A percentile compares a stretch with the other conserved stretches of the same genome.
Evolutionary conservation across 495 filamentous ascomycete species (phyloP).

Genomic region (Clohesyomyces aquaticus): DNA sequence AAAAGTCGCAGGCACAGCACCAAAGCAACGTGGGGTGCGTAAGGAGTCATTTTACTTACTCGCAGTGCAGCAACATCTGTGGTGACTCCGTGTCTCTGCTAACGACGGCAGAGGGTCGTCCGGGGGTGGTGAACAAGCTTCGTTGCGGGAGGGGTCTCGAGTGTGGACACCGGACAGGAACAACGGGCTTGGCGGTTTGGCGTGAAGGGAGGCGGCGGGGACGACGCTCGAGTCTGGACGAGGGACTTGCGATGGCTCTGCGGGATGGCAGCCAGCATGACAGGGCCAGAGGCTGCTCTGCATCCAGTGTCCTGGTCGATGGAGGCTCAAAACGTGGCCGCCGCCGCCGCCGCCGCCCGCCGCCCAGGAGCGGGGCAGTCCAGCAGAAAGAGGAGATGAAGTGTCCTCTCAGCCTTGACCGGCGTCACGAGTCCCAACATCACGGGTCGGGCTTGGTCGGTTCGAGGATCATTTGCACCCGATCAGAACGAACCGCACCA

Average conservation of each 20-base stretch:
- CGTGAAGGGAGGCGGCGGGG: slow-evolving; percentile 13
- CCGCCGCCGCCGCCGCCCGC: slow-evolving; percentile 32
- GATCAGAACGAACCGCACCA: slow-evolving; percentile 13
- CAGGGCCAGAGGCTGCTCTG: slow-evolving; percentile 7
- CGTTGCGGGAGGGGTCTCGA: neutral
- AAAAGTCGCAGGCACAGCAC: slow-evolving; percentile 18
- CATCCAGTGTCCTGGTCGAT: slow-evolving; percentile 31
- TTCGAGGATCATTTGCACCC: slow-evolving; percentile 21
- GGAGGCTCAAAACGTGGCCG: slow-evolving; percentile 43
- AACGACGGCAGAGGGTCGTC: neutral
- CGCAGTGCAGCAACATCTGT: slow-evolving; percentile 21
- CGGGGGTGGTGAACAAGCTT: slow-evolving; percentile 10
- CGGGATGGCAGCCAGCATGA: slow-evolving; percentile 9
- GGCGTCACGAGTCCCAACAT: slow-evolving; percentile 37
- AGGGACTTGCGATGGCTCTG: slow-evolving; percentile 2
- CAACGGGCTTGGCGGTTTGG: slow-evolving; percentile 27
- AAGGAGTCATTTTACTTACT: slow-evolving; percentile 31
- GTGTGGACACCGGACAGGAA: slow-evolving; percentile 7
- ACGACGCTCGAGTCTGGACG: neutral
- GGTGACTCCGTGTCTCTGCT: slow-evolving; percentile 1
- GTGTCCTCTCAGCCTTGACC: slow-evolving; percentile 7
- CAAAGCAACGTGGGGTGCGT: slow-evolving; percentile 31
- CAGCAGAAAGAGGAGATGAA: slow-evolving; percentile 9
- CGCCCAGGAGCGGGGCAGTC: slow-evolving; percentile 12
- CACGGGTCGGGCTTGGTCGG: slow-evolving; percentile 38